Percentiles rank a stretch among this genome's conserved stretches.
These are phyloP conservation scores for Diaporthe sp. DNA, from an alignment of 2,329 filamentous ascomycete species.

Conservation along the genomic window DNA sequence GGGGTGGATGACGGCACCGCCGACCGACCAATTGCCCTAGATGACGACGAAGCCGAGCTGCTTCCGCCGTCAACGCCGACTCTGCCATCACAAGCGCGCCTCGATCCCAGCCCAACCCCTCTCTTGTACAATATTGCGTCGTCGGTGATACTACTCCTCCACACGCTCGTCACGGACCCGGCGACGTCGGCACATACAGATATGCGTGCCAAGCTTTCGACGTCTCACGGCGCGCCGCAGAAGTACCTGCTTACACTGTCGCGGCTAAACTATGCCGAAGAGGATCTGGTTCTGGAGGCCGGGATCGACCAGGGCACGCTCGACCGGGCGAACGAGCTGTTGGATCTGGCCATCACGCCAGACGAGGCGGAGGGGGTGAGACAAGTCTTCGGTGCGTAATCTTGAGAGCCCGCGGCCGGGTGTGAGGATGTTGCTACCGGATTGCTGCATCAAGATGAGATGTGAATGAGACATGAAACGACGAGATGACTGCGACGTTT, in stretches of 20 bases:
- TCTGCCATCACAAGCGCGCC: not conserved
- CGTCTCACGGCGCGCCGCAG: conserved; percentile 80
- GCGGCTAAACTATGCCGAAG: conserved; percentile 85
- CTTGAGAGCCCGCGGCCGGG: not conserved
- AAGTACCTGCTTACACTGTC: conserved; percentile 87
- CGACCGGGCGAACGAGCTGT: conserved; percentile 83
- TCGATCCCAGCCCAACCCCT: conserved; percentile 40
- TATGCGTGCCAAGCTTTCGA: conserved; percentile 78
- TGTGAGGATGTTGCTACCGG: not conserved
- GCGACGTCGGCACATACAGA: conserved; percentile 64
- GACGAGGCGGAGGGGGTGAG: conserved; percentile 69
- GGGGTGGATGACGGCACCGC: conserved; percentile 24
- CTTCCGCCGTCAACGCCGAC: not conserved
- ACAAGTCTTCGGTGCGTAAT: conserved; percentile 52
- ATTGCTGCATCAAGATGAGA: not conserved
- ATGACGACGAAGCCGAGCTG: conserved; percentile 28
- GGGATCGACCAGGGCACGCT: conserved; percentile 83
- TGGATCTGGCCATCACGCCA: conserved; percentile 85
- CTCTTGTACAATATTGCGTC: conserved; percentile 62
- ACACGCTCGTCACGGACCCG: conserved; percentile 65
- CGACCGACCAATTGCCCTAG: conserved; percentile 2
- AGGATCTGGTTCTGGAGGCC: conserved; percentile 82
- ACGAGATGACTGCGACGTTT: not conserved
- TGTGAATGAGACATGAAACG: not conserved
- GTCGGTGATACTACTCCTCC: conserved; percentile 63